Evolutionary conservation across 306 rosid genomes (phyloP).

Genomic region (Quercus suber): DNA sequence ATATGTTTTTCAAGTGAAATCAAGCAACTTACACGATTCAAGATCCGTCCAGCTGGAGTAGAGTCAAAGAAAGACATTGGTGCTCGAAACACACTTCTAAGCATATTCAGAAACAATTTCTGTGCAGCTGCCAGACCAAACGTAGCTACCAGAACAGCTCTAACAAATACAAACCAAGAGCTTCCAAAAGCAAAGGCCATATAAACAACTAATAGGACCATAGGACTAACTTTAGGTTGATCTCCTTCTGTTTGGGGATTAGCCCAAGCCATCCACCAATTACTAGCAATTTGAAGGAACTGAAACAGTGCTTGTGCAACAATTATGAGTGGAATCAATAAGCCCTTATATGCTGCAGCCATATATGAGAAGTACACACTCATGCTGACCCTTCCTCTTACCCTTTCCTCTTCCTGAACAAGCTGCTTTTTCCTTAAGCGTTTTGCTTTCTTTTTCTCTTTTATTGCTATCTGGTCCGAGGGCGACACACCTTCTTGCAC

Average conservation of each 20-base stretch:
- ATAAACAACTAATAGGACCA: constrained; percentile 77
- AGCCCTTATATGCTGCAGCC: constrained; percentile 98
- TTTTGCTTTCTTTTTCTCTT: constrained; percentile 93
- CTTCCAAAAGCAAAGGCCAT: constrained; percentile 98
- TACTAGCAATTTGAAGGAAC: constrained; percentile 99
- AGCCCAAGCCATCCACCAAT: constrained; percentile 99
- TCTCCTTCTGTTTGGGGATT: constrained; percentile 99
- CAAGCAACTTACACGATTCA: constrained; percentile 76
- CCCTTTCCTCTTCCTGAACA: constrained; percentile 98
- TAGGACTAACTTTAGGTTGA: constrained; percentile 74
- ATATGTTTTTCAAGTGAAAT: background rate
- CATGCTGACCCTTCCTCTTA: constrained; percentile 99
- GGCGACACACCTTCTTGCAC: constrained; percentile 75
- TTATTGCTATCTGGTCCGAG: constrained; percentile 63
- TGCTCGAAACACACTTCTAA: constrained; percentile 72
- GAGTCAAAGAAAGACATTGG: constrained; percentile 98
- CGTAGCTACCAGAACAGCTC: constrained; percentile 90
- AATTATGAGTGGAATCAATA: constrained; percentile 81
- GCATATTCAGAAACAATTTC: constrained; percentile 80
- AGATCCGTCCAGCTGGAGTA: constrained; percentile 92
- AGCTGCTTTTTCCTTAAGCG: constrained; percentile 88
- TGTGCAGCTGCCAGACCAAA: constrained; percentile 93
- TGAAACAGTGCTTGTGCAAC: constrained; percentile 84
- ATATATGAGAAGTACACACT: constrained; percentile 92
- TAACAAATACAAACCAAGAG: constrained; percentile 78